A percentile compares a stretch with the other conserved stretches of the same genome.
Evolutionary conservation across 2,329 filamentous ascomycete species (phyloP).

Genomic region (Aureobasidium sp.): DNA sequence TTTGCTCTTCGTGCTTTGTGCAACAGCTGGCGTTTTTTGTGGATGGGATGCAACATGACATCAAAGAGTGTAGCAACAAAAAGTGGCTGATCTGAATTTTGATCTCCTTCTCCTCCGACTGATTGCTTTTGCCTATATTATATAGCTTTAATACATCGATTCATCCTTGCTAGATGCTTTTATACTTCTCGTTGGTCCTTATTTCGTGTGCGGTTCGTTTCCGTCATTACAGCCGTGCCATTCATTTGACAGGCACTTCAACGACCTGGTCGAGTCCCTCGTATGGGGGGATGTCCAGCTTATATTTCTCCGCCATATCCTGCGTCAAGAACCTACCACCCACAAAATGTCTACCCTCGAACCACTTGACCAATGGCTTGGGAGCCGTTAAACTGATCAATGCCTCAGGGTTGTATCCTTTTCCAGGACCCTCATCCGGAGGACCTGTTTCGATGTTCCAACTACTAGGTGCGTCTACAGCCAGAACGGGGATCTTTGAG

Average conservation of each 20-base stretch:
- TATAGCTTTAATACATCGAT: background rate
- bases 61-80: background rate
- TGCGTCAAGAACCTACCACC: constrained; percentile 83
- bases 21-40: background rate
- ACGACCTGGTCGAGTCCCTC: constrained; percentile 82
- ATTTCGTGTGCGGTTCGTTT: background rate
- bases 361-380: constrained; percentile 80
- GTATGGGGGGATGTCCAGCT: constrained; percentile 74
- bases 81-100: background rate
- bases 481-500: constrained; percentile 68
- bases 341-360: constrained; percentile 82
- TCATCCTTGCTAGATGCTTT: background rate
- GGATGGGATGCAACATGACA: background rate
- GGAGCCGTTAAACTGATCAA: constrained; percentile 88
- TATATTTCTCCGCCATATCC: constrained; percentile 75
- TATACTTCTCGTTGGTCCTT: background rate
- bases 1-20: background rate
- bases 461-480: constrained; percentile 86
- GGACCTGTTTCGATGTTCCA: constrained; percentile 91
- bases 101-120: background rate
- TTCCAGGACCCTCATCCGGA: constrained; percentile 67
- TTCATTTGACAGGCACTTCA: constrained; percentile 50
- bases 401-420: constrained; percentile 69
- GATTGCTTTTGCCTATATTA: background rate
- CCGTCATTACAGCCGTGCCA: background rate